Percentiles rank a stretch among this genome's conserved stretches.
phyloP scores from a whole-genome alignment of 345 rosid genomes.

The Mangifera indica region DNA sequence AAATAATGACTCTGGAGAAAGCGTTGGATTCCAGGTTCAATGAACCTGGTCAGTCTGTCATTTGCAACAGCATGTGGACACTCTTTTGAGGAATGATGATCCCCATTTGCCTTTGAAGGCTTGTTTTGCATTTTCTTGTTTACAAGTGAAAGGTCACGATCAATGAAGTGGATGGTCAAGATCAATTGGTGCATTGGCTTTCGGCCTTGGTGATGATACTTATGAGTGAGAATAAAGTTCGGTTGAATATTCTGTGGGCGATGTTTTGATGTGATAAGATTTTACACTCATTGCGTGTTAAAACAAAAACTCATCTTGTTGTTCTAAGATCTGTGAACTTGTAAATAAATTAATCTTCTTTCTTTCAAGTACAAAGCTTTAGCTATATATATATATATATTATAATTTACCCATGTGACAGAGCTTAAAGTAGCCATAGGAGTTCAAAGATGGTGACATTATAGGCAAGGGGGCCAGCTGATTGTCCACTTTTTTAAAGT shows the following conservation, averaged over 20 bases:
- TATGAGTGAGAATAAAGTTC: neutral
- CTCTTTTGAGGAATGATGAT: neutral
- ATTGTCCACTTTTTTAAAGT: neutral
- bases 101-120: neutral
- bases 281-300: too few species aligned
- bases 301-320: too few species aligned
- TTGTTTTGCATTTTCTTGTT: neutral
- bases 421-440: neutral
- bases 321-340: too few species aligned
- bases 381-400: too few species aligned
- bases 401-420: neutral
- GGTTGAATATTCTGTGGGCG: neutral
- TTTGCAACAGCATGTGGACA: neutral
- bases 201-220: neutral
- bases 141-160: neutral
- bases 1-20: conserved; percentile 12
- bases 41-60: conserved; percentile 34
- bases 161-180: neutral
- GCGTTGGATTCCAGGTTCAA: conserved; percentile 25
- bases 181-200: neutral
- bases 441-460: neutral
- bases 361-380: too few species aligned
- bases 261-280: neutral
- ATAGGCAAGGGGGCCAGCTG: neutral
- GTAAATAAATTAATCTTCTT: too few species aligned